A percentile compares a stretch with the other conserved stretches of the same genome.
phyloP scores from a whole-genome alignment of 441 rosid genomes.

The Croton laevigatus region DNA sequence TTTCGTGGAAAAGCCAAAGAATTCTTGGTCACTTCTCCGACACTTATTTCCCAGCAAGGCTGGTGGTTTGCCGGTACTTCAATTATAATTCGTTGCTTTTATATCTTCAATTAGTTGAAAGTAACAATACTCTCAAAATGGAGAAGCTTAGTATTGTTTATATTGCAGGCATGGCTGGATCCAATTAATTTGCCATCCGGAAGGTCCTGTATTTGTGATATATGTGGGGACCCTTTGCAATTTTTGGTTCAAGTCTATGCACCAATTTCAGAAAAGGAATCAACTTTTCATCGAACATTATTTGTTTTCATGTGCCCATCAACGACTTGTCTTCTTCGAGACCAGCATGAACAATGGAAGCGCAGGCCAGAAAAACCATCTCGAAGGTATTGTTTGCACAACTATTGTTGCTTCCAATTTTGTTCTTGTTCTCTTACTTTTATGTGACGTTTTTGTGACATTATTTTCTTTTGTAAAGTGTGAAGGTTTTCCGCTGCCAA shows the following conservation, averaged over 20 bases:
- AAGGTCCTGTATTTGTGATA: constrained; percentile 54
- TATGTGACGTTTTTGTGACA: constrained; percentile 14
- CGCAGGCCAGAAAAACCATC: constrained; percentile 43
- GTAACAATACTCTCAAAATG: background rate
- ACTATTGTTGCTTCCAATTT: background rate
- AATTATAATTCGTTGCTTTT: no score
- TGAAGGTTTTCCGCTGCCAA: constrained; percentile 84
- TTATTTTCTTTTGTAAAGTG: constrained; percentile 36
- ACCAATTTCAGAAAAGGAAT: constrained; percentile 55
- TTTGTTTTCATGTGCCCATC: constrained; percentile 79
- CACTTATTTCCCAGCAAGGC: constrained; percentile 81
- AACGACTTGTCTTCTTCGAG: constrained; percentile 81
- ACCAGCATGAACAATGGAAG: constrained; percentile 93
- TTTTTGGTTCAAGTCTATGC: constrained; percentile 90
- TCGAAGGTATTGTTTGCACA: constrained; percentile 47
- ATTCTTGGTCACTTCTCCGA: constrained; percentile 57
- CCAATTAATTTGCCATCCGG: constrained; percentile 77
- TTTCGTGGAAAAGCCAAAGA: constrained; percentile 57
- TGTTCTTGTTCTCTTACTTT: background rate
- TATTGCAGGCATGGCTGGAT: constrained; percentile 76
- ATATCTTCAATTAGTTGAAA: background rate
- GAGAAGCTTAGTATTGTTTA: background rate
- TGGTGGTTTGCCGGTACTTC: constrained; percentile 72
- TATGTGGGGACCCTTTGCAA: constrained; percentile 73
- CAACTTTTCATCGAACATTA: constrained; percentile 72